phyloP scores from a whole-genome alignment of 495 filamentous ascomycete genomes.

The Aspergillus funiculosus region DNA sequence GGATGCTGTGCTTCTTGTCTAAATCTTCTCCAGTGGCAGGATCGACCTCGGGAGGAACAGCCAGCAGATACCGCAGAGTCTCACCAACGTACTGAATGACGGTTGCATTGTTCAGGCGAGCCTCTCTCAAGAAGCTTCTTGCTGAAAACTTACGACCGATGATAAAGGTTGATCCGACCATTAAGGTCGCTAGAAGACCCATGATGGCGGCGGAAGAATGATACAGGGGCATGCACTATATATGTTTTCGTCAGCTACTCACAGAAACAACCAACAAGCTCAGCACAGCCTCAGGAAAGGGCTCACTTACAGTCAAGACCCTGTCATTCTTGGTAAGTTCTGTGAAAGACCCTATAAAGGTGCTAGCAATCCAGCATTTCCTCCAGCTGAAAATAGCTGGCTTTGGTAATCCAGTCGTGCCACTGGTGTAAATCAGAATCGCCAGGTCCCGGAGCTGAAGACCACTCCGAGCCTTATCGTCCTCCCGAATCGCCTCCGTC shows the following conservation, averaged over 20 bases:
- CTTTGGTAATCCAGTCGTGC: conserved; percentile 89
- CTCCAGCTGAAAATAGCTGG: conserved; percentile 77
- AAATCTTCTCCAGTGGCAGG: conserved; percentile 61
- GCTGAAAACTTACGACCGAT: conserved; percentile 80
- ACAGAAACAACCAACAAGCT: too few relatives aligned
- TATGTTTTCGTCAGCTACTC: conserved; percentile 9
- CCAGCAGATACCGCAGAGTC: conserved; percentile 83
- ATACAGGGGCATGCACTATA: conserved; percentile 86
- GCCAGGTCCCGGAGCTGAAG: conserved; percentile 53
- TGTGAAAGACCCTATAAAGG: conserved; percentile 55
- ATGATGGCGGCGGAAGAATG: conserved; percentile 77
- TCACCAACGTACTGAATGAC: conserved; percentile 95
- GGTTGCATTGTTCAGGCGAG: conserved; percentile 65
- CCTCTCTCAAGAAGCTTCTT: conserved; percentile 75
- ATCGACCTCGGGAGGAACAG: conserved; percentile 59
- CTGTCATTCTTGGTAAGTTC: conserved; percentile 54
- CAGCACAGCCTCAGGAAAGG: neutral
- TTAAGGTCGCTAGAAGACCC: conserved; percentile 56
- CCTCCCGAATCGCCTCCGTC: conserved; percentile 53
- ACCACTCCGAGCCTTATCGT: conserved; percentile 54
- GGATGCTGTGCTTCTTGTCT: conserved; percentile 71
- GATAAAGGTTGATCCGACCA: conserved; percentile 58
- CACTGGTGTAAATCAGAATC: conserved; percentile 77
- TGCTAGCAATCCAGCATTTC: conserved; percentile 52
- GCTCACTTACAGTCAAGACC: conserved; percentile 66